A percentile compares a stretch with the other conserved stretches of the same genome.
These are phyloP conservation scores for Guyanaporus albipodus DNA, from an alignment of 768 basidiomycete genomes.

Conservation along the genomic window DNA sequence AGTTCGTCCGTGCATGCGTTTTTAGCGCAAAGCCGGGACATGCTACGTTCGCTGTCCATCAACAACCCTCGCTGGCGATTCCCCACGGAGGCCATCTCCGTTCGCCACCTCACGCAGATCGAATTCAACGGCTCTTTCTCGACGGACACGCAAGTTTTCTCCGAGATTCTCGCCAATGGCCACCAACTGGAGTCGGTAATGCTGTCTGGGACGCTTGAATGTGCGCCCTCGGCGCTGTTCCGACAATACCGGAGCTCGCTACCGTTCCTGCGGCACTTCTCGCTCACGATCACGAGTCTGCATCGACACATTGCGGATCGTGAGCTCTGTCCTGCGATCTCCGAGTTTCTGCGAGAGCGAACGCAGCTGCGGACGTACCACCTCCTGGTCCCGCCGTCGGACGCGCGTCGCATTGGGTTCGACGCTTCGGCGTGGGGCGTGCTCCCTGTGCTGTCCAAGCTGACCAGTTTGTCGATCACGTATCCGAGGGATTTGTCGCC, in stretches of 20 bases:
- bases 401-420: slow-evolving; percentile 56
- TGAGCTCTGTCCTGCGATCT: slow-evolving; percentile 66
- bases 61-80: slow-evolving; percentile 55
- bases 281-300: slow-evolving; percentile 46
- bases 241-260: slow-evolving; percentile 39
- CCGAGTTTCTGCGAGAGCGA: slow-evolving; percentile 60
- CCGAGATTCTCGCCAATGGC: slow-evolving; percentile 57
- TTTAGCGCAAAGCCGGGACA: slow-evolving; percentile 47
- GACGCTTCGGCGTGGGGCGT: slow-evolving; percentile 72
- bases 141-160: slow-evolving; percentile 45
- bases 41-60: slow-evolving; percentile 52
- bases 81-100: slow-evolving; percentile 48
- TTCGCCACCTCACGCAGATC: slow-evolving; percentile 62
- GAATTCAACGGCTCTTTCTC: slow-evolving; percentile 58
- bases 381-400: slow-evolving; percentile 41
- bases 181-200: slow-evolving; percentile 61
- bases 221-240: slow-evolving; percentile 48
- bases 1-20: slow-evolving; percentile 42
- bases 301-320: slow-evolving; percentile 46
- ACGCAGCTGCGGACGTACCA: slow-evolving; percentile 49
- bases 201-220: slow-evolving; percentile 53
- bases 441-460: slow-evolving; percentile 49
- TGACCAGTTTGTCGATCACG: slow-evolving; percentile 56
- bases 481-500: slow-evolving; percentile 63
- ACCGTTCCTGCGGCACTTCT: slow-evolving; percentile 64